Percentiles rank a stretch among this genome's conserved stretches.
Conservation (phyloP, 495 filamentous ascomycete species). For the Penicillium chermesinum region DNA sequence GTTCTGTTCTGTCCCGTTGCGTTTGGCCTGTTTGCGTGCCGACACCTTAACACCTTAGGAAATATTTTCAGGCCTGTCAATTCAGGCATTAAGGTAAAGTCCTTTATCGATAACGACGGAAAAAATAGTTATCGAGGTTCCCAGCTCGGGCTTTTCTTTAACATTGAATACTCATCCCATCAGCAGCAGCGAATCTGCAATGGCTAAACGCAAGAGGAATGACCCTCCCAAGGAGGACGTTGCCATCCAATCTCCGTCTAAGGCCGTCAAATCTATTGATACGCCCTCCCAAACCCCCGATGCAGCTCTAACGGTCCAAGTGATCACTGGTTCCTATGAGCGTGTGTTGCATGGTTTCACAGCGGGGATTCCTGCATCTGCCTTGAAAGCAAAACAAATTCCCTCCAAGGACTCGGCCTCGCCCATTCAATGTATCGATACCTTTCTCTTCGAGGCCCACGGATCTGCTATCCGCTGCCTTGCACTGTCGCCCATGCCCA, state of each 20-base stretch:
- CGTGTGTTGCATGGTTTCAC: slow-evolving; percentile 88
- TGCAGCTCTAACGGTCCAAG: slow-evolving; percentile 62
- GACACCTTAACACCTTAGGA: not conserved
- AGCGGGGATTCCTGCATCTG: slow-evolving; percentile 53
- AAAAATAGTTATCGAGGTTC: slow-evolving; percentile 19
- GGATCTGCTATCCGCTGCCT: slow-evolving; percentile 83
- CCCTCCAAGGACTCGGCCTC: slow-evolving; percentile 23
- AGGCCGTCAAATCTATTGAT: slow-evolving; percentile 31
- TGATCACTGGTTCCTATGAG: slow-evolving; percentile 93
- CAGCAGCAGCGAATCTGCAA: slow-evolving; percentile 25
- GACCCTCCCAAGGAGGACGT: slow-evolving; percentile 32
- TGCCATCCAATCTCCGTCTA: slow-evolving; percentile 23
- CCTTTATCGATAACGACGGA: slow-evolving; percentile 23
- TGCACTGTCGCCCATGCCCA: slow-evolving; percentile 74
- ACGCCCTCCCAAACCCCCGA: slow-evolving; percentile 22
- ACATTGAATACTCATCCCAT: slow-evolving; percentile 2
- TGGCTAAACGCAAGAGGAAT: slow-evolving; percentile 76
- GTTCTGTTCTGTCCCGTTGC: not conserved
- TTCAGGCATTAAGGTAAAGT: slow-evolving; percentile 8
- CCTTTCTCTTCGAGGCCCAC: slow-evolving; percentile 94
- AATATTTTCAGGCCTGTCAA: not conserved
- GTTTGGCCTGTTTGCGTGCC: slow-evolving; percentile 3
- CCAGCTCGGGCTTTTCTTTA: slow-evolving; percentile 14
- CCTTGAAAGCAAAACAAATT: slow-evolving; percentile 19
- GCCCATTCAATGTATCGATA: slow-evolving; percentile 71